These are phyloP conservation scores for Pythium myriotylum DNA, from an alignment of 352 stramenopile genomes.

Conservation along the genomic window DNA sequence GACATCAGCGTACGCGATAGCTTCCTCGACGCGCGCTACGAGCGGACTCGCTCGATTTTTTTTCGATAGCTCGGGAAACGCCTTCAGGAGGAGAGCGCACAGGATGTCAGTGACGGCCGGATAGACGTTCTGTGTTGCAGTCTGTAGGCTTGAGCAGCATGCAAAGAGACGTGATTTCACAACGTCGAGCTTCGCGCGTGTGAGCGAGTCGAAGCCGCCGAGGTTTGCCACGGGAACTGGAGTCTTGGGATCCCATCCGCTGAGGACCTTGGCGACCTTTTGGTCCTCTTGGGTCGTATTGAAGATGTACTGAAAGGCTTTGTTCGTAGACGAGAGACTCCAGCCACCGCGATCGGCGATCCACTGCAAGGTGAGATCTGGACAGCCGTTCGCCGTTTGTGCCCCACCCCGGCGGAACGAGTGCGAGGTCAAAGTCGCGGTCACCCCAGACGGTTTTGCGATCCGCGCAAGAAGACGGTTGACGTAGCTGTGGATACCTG, in stretches of 20 bases:
- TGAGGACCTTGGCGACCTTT: constrained; percentile 30
- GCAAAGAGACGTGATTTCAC: constrained; percentile 4
- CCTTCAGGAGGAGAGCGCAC: constrained; percentile 1
- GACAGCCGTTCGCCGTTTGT: constrained; percentile 23
- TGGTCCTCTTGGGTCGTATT: constrained; percentile 36
- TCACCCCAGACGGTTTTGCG: neutral
- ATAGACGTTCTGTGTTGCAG: neutral
- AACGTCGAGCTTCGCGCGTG: neutral
- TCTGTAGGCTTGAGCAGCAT: constrained; percentile 4
- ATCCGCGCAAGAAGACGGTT: constrained; percentile 26
- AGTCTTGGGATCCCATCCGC: constrained; percentile 17
- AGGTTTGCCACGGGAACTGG: neutral
- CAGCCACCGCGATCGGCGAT: constrained; percentile 33
- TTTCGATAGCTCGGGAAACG: neutral
- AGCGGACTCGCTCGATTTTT: neutral
- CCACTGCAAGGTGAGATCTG: constrained; percentile 27
- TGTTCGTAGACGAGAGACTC: constrained; percentile 31
- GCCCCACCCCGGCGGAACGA: constrained; percentile 33
- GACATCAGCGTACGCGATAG: neutral
- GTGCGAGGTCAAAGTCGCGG: constrained; percentile 21
- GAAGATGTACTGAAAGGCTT: constrained; percentile 36
- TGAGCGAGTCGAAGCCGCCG: neutral
- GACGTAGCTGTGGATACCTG: constrained; percentile 27
- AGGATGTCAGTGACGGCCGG: neutral
- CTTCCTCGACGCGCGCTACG: neutral